Base-by-base conservation (phyloP, 192 early-diverging fungal genomes). In the Umbelopsis isabellina region DNA sequence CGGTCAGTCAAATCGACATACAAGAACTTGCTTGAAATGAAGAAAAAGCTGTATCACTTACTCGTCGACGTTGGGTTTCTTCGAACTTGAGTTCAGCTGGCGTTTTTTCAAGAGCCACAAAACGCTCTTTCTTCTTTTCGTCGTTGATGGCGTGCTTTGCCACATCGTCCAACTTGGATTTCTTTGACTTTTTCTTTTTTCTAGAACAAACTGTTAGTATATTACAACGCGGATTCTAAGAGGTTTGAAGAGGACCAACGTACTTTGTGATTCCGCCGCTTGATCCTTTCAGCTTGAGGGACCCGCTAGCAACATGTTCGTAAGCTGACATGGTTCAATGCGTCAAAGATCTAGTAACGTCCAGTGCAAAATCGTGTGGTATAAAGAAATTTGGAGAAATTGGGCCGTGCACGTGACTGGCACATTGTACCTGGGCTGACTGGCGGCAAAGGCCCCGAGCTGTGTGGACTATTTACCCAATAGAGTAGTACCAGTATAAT, bases 21-120 rank as follows among this genome's bases (percentile, higher is more conserved):
- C 15, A 49, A 4, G 3, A 52, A 23, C 15, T 37, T 45, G 22
- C 15, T 20, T 35, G 11, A 64, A 46, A 66, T 21, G 45, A 46
- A 35, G 41, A 6, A 65, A 21, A 46, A 7, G 37, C 35, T 15
- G 4, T 21, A 37, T 53, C 47, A 75, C 83, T 71, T 80, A 92
- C 90, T 67, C 91, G 69, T 68, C 91, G 85, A 71, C 74, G 58
- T 52, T 88, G 83, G 6, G 81, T 82, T 55, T 91, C 90, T 72
- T 91, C 89, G 75, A 93, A 91, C 64, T 88, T 88, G 53, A 82
- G 67, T 73, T 93, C 90, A 20, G 91, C 91, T 2, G 84, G 82
- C 1, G 91, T 93, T 72, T 89, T 91, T 52, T 79, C 72, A 27
- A 87, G 45, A 37, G 74, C 75, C 2, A 72, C 67, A 15, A 82